Evolutionary conservation across 2,329 filamentous ascomycete genomes (phyloP), one percentile per base, ranked within the genome.

Genomic region (Diaporthe sp.): DNA sequence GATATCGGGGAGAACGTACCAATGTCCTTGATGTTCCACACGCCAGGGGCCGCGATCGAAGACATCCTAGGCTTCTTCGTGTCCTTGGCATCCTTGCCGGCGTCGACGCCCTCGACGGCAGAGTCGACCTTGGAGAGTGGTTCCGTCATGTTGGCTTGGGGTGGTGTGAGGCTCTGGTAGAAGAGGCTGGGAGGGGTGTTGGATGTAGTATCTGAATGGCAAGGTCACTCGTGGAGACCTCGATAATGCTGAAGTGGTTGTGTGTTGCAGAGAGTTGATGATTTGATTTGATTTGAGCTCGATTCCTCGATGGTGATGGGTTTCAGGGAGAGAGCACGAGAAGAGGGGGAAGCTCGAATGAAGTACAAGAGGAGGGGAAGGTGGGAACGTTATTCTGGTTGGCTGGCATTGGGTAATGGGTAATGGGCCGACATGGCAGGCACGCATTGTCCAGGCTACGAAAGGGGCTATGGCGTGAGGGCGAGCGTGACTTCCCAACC

Each of bases 101-200:
- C 89, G 78, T 91, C 90, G 80, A 96, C 85, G 84, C 94, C 94
- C 82, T 95, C 92, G 82, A 97, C 92, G 87, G 94, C 95, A 75
- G 96, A 98, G 86, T 98, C 96, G 87, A 98, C 92, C 88, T 97
- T 97, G 85, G 90, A 90, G 83, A 97, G 91, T 81, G 93, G 90
- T 84, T 87, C 86, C 77, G 86, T 81, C 82, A 85, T 84, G 80
- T 76, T 84, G 78, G 70, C 10, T 58, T 37, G 42, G 39, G 72
- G 74, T 61, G 75, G 39, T 73, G 63, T 76, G 78, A 76, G 78
- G 79, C 79, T 80, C 76, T 78, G 78, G 76, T 78, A 59, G 19
- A 42, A 59, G 63, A 51, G 35, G 27, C 27, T 19, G 42, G 50
- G 27, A 68, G 22, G 22, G 25, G 30, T 37, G 2, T 10, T 39